Base-by-base conservation (phyloP, 306 rosid genomes). In the Vigna hirtella region DNA sequence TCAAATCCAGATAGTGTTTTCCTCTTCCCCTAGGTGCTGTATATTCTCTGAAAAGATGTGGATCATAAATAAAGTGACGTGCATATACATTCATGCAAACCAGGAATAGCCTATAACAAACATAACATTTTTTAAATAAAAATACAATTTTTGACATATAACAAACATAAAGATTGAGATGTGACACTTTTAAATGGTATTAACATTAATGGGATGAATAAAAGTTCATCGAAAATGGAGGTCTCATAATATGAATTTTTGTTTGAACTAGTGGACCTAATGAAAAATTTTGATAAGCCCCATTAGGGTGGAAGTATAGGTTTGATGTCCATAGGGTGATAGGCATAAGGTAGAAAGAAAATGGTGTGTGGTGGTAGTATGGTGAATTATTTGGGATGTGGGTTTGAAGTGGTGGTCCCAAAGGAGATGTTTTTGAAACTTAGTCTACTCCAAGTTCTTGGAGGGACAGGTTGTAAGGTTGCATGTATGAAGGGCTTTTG, bases 11-110 rank as follows among this genome's bases (percentile, higher is more conserved):
- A 63, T 85, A 80, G 73, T 58, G 81, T 57, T 80, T 78, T 78
- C 8, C 65, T 81, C 83, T 71, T 62, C 76, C 72, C 85, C 78
- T 75, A 76, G 87, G 84, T 30, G 72, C 79, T 80, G 76, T 70
- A 66, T 77, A 83, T 73, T 86, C 85, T 83, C 84, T 83, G 77
- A 74, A 83, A 83, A 83, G 85, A 66, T 53, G 26, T 69, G 82
- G 40, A 34, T 55, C 16, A 62, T 32, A 66, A 71, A 65, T 53
- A 72, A 77, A 61, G 81, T 73, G 70, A 77, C 77, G 74, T 84
- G 69, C 77, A 56, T 49, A 78, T 15, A 78, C 10, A 55, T 71
- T 74, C 85, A 77, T 83, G 78, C 76, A 76, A 32, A 69, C 49
- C 13, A 63, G 64, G 53, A 69, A 75, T 69, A 17, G 24, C 81